Percentiles rank a stretch among this genome's conserved stretches.
Evolutionary conservation across 116 monocot species (phyloP).

Genomic region (Dioscorea cayenensis): DNA sequence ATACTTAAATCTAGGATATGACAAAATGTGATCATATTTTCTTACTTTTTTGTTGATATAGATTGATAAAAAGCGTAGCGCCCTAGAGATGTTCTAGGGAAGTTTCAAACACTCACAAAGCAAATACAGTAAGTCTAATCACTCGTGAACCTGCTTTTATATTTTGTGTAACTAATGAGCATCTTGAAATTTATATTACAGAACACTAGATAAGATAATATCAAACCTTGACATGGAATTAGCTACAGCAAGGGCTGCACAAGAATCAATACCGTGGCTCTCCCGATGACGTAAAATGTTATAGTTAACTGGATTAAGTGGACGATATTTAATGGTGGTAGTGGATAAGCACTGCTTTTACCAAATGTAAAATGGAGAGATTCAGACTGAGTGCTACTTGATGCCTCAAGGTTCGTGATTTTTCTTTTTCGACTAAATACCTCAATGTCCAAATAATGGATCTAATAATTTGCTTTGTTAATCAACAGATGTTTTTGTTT

Average conservation of each 20-base stretch:
- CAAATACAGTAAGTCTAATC: conserved; percentile 53
- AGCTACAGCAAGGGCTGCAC: conserved; percentile 67
- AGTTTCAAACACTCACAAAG: conserved; percentile 44
- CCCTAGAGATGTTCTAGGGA: conserved; percentile 33
- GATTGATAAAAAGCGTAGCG: conserved; percentile 39
- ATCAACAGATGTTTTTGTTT: too few species aligned
- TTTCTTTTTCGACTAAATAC: neutral
- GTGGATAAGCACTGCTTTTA: conserved; percentile 99
- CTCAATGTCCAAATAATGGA: neutral
- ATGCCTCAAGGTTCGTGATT: conserved; percentile 77
- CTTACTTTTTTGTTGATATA: neutral
- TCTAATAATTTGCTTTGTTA: neutral
- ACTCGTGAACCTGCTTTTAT: neutral
- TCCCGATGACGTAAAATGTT: conserved; percentile 41
- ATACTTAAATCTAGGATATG: neutral
- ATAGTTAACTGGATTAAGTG: conserved; percentile 22
- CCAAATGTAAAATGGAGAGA: conserved; percentile 95
- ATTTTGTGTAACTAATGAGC: neutral
- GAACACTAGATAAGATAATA: conserved; percentile 86
- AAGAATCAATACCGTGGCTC: conserved; percentile 70
- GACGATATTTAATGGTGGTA: conserved; percentile 78
- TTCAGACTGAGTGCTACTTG: conserved; percentile 90
- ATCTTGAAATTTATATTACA: conserved; percentile 11
- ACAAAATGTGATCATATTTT: neutral
- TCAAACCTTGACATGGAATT: conserved; percentile 84